Conservation (phyloP, 75 land plant species). For the Adiantum capillusveneris region DNA sequence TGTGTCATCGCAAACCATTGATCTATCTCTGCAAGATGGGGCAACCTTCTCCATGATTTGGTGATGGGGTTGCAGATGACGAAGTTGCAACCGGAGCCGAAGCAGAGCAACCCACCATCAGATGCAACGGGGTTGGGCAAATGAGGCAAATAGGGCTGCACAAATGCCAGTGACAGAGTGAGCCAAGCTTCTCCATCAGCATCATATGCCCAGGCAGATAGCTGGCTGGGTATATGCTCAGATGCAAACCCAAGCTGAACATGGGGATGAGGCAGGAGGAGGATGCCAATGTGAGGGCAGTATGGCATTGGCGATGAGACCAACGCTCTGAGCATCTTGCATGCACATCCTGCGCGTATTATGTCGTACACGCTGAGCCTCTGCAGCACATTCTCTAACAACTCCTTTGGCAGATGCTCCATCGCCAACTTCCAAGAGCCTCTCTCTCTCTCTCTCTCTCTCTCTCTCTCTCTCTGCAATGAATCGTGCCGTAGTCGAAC, state of each 20-base stretch:
- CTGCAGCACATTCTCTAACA: not conserved
- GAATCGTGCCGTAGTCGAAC: no score
- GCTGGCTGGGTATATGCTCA: not conserved
- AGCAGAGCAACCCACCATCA: not conserved
- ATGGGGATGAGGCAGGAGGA: not conserved
- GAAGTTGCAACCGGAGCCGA: not conserved
- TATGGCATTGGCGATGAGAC: not conserved
- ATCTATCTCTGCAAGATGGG: not conserved
- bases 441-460: no score
- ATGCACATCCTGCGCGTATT: not conserved
- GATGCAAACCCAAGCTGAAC: no score
- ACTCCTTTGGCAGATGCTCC: no score
- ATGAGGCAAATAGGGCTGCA: not conserved
- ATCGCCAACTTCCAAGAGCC: no score
- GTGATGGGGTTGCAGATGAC: not conserved
- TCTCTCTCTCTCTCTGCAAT: no score
- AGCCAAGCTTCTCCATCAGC: not conserved
- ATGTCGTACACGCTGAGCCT: not conserved
- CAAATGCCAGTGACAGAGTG: not conserved
- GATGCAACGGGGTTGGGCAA: not conserved
- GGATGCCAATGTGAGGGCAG: not conserved
- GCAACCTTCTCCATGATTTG: not conserved
- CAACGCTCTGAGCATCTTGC: not conserved
- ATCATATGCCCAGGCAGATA: not conserved
- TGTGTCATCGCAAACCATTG: not conserved